Base-by-base conservation (phyloP, 2,329 filamentous ascomycete genomes). In the Zalaria obscura region DNA sequence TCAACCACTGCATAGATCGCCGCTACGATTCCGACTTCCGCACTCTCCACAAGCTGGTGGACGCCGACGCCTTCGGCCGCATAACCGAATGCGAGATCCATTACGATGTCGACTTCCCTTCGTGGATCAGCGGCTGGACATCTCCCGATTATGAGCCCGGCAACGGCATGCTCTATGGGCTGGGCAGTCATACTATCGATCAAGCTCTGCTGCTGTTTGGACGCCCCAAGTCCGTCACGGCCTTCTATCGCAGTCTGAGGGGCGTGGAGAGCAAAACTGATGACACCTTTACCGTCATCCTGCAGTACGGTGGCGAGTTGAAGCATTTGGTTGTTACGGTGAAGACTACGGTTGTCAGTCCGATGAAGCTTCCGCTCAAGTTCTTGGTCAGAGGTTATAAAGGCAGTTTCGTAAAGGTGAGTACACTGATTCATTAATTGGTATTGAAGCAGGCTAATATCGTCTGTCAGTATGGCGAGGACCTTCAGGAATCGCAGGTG, bases 151-250 rank as follows among this genome's bases (percentile, higher is more conserved):
- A 62, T 36, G 51, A 47, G 0, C 60, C 62, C 0, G 66, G 66
- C 0, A 50, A 58, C 1, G 65, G 66, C 0, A 62, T 67, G 55
- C 50, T 62, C 0, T 69, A 64, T 45, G 66, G 59, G 1, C 55
- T 68, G 0, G 66, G 65, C 54, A 52, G 41, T 43, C 61, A 64
- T 42, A 53, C 56, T 4, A 55, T 64, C 27, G 61, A 64, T 37
- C 61, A 63, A 43, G 58, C 57, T 3, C 47, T 63, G 10, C 37
- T 55, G 3, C 50, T 64, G 3, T 64, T 63, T 41, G 60, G 60
- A 2, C 40, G 50, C 5, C 61, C 60, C 6, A 45, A 51, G 35
- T 52, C 44, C 18, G 48, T 64, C 11, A 58, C 52, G 27, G 58
- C 49, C 1, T 52, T 57, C 28, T 53, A 52, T 5, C 47, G 57